Base-by-base conservation (phyloP, 768 basidiomycete genomes). In the Candolleomyces eurysporus region DNA sequence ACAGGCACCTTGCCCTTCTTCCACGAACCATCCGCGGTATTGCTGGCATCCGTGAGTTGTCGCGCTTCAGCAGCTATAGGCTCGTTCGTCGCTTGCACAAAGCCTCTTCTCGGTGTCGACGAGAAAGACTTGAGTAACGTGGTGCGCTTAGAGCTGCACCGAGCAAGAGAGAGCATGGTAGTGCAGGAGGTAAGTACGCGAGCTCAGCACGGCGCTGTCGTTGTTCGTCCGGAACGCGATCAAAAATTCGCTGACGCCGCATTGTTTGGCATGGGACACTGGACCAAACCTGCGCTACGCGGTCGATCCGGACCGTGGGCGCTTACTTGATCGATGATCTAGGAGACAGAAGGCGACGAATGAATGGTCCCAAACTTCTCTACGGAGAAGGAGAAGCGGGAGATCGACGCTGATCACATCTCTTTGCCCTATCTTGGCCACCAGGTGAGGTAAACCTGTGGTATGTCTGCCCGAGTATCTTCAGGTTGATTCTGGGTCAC, bases 1-100 rank as follows among this genome's bases (percentile, higher is more conserved):
- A 81, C 79, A 6, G 75, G 69, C 14, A 79, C 70, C 51, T 71
- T 75, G 45, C 42, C 48, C 59, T 61, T 56, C 60, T 62, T 46
- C 63, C 63, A 50, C 26, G 26, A 26, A 26, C 26, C 26, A 26
- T 26, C 26, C 57, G 56, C n/a, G 49, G 53, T 60, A 57, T 55
- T 31, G 57, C 57, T 48, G 48, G 49, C 45, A 32, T 2, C 22
- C 21, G 36, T 19, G 10, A 46, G 51, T 36, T 42, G 46, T 32
- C 42, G 43, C n/a, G 21, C 56, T 19, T 17, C 2, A 7, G 49
- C 32, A 43, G 53, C 5, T 36, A 55, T 55, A 8, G 21, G 51
- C 26, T 8, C 32, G 11, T 8, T 30, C 10, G 48, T 9, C 7
- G 26, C 51, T 17, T n/a, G 26, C 31, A 5, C 53, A n/a, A 42